Evolutionary conservation across 371 early-diverging fungal species (phyloP), one percentile per base, ranked within the genome.

Genomic region (Chytridium lagenaria): DNA sequence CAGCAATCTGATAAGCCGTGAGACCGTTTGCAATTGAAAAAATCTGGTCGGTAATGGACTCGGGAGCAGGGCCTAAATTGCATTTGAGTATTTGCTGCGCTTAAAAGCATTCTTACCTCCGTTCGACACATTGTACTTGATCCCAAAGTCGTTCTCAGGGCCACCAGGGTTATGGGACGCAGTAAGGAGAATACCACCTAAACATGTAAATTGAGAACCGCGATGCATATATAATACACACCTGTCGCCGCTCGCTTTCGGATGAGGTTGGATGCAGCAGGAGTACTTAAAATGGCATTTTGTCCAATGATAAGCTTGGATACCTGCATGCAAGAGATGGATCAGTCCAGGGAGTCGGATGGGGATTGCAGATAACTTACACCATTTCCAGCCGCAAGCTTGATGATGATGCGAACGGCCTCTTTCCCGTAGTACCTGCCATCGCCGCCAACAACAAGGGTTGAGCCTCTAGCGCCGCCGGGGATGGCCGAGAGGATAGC

Each of bases 111-210:
- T 26, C 76, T 1, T 38, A 82, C 92, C 98, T 75, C 98, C 98
- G 81, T 96, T 98, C 83, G 90, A 85, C 68, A 90, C 89, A 84
- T 98, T 98, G 86, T 93, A 98, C 83, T 98, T 98, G 84, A 98
- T 96, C 71, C 98, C 98, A 86, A 98, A 98, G 82, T 98, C 98
- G 77, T 93, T 92, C 10, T 95, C 91, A 50, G 97, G 97, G 67
- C 98, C 98, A 71, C 98, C 98, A 37, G 98, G 98, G 86, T 98
- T 98, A 86, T 98, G 98, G 44, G 95, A 95, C 12, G 98, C 98
- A 34, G 97, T 97, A 75, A 98, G 83, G 61, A 98, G 88, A 68
- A 98, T 97, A 71, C 97, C 97, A 73, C 95, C 61, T 61, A 16
- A 28, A 61, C 34, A 91, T 83, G 78, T 36, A 59, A 36, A 7